Evolutionary conservation across 2,329 filamentous ascomycete species (phyloP).

Genomic region (Phialophora tarda): DNA sequence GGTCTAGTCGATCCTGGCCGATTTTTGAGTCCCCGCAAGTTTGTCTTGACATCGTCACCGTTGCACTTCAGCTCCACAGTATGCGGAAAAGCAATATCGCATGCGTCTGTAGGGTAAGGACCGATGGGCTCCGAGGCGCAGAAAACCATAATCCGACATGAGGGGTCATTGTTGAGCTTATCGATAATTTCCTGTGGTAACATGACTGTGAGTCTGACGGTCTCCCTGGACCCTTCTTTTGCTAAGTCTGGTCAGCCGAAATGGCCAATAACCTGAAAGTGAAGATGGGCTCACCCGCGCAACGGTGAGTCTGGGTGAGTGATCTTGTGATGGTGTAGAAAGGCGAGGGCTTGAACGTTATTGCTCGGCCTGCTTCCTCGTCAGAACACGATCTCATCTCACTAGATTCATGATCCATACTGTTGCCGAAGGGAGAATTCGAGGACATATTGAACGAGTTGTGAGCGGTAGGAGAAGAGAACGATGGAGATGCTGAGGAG

Average conservation of each 20-base stretch:
- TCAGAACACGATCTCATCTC: slow-evolving; percentile 27
- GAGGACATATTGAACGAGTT: slow-evolving; percentile 29
- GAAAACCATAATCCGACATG: slow-evolving; percentile 78
- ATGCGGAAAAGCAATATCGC: slow-evolving; percentile 85
- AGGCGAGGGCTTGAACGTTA: slow-evolving; percentile 75
- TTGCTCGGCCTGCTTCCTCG: slow-evolving; percentile 45
- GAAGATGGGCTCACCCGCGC: slow-evolving; percentile 67
- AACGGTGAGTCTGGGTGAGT: slow-evolving; percentile 68
- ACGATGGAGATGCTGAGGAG: slow-evolving; percentile 38
- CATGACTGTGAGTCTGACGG: slow-evolving; percentile 63
- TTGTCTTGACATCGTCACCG: slow-evolving; percentile 84
- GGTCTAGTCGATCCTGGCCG: slow-evolving; percentile 93
- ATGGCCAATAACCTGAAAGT: slow-evolving; percentile 35
- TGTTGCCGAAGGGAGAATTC: slow-evolving; percentile 13
- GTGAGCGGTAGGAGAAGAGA: slow-evolving; percentile 32
- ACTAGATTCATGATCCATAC: slow-evolving; percentile 23
- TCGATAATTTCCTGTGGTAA: slow-evolving; percentile 61
- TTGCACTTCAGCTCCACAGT: slow-evolving; percentile 94
- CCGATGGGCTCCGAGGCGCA: slow-evolving; percentile 69
- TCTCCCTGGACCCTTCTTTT: slow-evolving; percentile 65
- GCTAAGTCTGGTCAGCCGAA: slow-evolving; percentile 48
- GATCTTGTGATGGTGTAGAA: slow-evolving; percentile 76
- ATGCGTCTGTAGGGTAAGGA: slow-evolving; percentile 55
- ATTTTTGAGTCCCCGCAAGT: slow-evolving; percentile 92
- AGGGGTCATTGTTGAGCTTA: slow-evolving; percentile 65